Conservation (phyloP, 768 basidiomycete species). For the Tremella yokohamensis region DNA sequence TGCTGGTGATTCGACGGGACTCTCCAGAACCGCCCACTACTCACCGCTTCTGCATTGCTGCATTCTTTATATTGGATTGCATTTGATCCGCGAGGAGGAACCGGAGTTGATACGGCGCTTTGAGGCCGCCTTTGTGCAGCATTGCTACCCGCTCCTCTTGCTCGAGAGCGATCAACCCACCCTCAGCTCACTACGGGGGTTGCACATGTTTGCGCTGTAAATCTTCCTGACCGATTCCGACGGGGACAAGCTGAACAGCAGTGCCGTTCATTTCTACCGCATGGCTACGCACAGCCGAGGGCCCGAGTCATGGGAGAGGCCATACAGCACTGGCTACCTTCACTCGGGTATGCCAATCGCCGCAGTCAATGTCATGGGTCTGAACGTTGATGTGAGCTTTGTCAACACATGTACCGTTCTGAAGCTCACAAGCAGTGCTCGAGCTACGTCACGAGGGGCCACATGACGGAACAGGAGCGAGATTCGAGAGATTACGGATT, state of each 20-base stretch:
- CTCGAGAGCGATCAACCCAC: conserved; percentile 25
- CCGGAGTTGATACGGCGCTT: conserved; percentile 14
- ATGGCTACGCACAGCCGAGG: conserved; percentile 2
- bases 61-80: conserved; percentile 15
- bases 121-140: conserved; percentile 18
- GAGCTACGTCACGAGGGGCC: conserved; percentile 12
- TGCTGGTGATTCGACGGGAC: too few species aligned
- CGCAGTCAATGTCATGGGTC: conserved; percentile 23
- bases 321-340: conserved; percentile 18
- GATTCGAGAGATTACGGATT: conserved; percentile 16
- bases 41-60: conserved; percentile 25
- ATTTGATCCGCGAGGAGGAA: conserved; percentile 15
- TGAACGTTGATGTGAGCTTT: conserved; percentile 19
- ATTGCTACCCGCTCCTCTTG: conserved; percentile 16
- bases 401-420: not conserved
- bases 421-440: conserved; percentile 13
- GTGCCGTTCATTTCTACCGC: conserved; percentile 16
- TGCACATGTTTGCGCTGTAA: conserved; percentile 18
- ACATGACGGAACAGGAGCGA: conserved; percentile 18
- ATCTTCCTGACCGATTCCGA: not conserved
- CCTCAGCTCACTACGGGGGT: conserved; percentile 20
- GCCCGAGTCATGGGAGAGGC: conserved; percentile 6
- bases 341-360: conserved; percentile 23
- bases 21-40: conserved; percentile 15
- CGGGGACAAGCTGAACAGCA: not conserved